A percentile compares a stretch with the other conserved stretches of the same genome.
phyloP scores from a whole-genome alignment of 768 basidiomycete species.

The Pulveroboletus sp. region DNA sequence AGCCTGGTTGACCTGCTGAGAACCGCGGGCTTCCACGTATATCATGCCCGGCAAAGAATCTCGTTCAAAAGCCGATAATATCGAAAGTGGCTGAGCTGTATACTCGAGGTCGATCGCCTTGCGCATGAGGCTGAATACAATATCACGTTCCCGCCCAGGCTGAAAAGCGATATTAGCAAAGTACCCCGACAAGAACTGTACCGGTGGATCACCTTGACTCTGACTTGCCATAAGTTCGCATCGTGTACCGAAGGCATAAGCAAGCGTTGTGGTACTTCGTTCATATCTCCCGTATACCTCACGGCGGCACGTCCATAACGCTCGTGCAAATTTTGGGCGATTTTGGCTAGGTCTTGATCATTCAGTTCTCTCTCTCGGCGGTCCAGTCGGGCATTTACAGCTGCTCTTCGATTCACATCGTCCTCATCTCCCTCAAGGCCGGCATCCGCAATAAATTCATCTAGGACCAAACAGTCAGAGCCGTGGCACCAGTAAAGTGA shows the following conservation, averaged over 20 bases:
- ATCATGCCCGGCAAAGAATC: constrained; percentile 95
- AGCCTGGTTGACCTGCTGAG: constrained; percentile 82
- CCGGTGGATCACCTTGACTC: constrained; percentile 69
- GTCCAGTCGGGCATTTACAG: constrained; percentile 68
- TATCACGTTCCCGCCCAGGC: constrained; percentile 90
- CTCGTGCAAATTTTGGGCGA: constrained; percentile 77
- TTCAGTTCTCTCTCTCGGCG: constrained; percentile 70
- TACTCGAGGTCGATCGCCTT: constrained; percentile 87
- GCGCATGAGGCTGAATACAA: constrained; percentile 92
- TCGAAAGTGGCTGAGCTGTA: constrained; percentile 73
- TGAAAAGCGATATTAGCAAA: constrained; percentile 29
- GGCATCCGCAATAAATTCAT: constrained; percentile 65
- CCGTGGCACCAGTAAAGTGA: background rate
- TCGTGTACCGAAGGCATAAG: constrained; percentile 98
- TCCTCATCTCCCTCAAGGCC: constrained; percentile 69
- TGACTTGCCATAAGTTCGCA: constrained; percentile 92
- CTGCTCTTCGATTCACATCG: constrained; percentile 43
- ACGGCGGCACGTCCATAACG: constrained; percentile 70
- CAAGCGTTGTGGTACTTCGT: constrained; percentile 86
- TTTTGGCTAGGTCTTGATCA: constrained; percentile 77
- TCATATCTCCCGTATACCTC: constrained; percentile 89
- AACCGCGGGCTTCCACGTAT: constrained; percentile 90
- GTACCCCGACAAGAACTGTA: background rate
- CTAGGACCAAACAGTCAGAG: constrained; percentile 34
- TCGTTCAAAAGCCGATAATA: constrained; percentile 92